Evolutionary conservation across 1,139 yeast genomes (phyloP).

Genomic region (Pneumocystis oryctolagi): DNA sequence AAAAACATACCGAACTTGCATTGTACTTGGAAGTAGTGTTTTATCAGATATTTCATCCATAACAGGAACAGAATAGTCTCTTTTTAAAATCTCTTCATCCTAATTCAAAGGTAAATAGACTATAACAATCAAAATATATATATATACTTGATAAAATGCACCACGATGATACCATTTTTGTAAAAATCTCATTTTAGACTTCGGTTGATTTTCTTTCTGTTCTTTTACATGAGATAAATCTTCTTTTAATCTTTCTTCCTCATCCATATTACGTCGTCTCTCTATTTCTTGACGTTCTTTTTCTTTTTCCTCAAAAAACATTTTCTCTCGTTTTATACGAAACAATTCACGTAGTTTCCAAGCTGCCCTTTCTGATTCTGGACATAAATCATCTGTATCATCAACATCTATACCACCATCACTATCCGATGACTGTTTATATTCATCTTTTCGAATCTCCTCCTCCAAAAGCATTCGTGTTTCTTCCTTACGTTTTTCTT

Average conservation of each 20-base stretch:
- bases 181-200: constrained; percentile 16
- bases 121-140: neutral
- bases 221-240: constrained; percentile 13
- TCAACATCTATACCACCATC: constrained; percentile 26
- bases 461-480: constrained; percentile 1
- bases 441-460: constrained; percentile 2
- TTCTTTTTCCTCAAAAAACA: constrained; percentile 26
- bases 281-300: constrained; percentile 30
- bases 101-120: neutral
- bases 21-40: constrained; percentile 20
- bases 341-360: constrained; percentile 35
- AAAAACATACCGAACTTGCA: constrained; percentile 17
- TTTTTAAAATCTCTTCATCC: constrained; percentile 19
- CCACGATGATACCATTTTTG: constrained; percentile 25
- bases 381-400: constrained; percentile 43
- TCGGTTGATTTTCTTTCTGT: constrained; percentile 12
- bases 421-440: constrained; percentile 13
- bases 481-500: neutral
- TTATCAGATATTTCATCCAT: constrained; percentile 24
- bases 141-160: constrained; percentile 23
- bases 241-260: constrained; percentile 21
- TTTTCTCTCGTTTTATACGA: constrained; percentile 34
- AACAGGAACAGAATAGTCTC: constrained; percentile 21
- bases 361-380: constrained; percentile 31
- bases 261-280: constrained; percentile 22